A percentile compares a stretch with the other conserved stretches of the same genome.
Conservation (phyloP, 2,329 filamentous ascomycete genomes). For the Lachnellula cervina region DNA sequence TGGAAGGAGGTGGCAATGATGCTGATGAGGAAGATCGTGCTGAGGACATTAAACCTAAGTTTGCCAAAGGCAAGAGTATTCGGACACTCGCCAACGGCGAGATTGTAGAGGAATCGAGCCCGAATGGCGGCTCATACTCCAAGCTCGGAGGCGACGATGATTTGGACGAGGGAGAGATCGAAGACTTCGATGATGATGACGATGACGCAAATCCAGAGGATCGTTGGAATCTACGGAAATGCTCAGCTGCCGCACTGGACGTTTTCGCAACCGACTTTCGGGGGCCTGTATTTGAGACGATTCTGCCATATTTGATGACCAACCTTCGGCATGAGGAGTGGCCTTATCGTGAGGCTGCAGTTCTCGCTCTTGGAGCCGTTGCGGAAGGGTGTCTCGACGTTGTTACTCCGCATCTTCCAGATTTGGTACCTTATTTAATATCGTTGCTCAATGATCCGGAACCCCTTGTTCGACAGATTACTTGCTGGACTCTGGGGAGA, state of each 20-base stretch:
- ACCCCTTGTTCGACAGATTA: conserved; percentile 91
- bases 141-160: conserved; percentile 65
- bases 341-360: conserved; percentile 89
- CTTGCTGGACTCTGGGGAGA: conserved; percentile 92
- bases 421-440: conserved; percentile 86
- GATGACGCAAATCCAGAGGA: conserved; percentile 82
- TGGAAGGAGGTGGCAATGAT: conserved; percentile 82
- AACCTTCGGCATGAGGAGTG: conserved; percentile 86
- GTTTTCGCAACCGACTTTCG: conserved; percentile 90
- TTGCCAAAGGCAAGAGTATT: conserved; percentile 64
- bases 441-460: conserved; percentile 78
- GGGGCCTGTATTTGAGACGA: conserved; percentile 81
- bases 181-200: conserved; percentile 66
- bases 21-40: conserved; percentile 86
- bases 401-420: conserved; percentile 83
- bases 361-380: conserved; percentile 88
- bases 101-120: conserved; percentile 44
- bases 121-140: conserved; percentile 51
- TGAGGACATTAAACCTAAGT: conserved; percentile 88
- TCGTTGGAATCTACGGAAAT: conserved; percentile 92
- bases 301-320: conserved; percentile 85
- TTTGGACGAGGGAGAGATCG: conserved; percentile 83
- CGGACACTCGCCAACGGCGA: conserved; percentile 39
- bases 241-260: conserved; percentile 90
- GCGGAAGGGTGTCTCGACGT: conserved; percentile 90